Conservation (phyloP, 2,329 filamentous ascomycete species). For the Cercospora zeina region DNA sequence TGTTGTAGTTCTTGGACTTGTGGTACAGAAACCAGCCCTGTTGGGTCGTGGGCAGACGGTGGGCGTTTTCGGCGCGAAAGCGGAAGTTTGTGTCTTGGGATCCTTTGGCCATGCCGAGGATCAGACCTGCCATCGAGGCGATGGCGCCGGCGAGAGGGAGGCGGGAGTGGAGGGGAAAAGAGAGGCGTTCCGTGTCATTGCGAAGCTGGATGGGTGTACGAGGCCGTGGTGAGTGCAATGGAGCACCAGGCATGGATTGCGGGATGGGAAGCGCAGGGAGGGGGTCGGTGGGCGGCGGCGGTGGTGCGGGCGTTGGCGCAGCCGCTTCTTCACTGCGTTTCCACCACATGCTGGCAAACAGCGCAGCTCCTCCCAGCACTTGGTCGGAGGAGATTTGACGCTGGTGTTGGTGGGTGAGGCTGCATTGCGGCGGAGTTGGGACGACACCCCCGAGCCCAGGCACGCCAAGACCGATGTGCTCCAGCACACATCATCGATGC, state of each 20-base stretch:
- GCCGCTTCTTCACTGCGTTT: conserved; percentile 2
- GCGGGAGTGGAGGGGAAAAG: conserved; percentile 38
- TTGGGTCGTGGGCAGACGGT: conserved; percentile 79
- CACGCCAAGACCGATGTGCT: not conserved
- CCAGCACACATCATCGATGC: no score
- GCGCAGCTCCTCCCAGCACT: conserved; percentile 7
- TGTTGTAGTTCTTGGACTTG: conserved; percentile 93
- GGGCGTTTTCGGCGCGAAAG: conserved; percentile 94
- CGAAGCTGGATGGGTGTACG: conserved; percentile 7
- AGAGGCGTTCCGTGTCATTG: conserved; percentile 36
- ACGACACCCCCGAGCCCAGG: not conserved
- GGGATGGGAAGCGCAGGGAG: conserved; percentile 5
- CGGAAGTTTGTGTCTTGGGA: conserved; percentile 59
- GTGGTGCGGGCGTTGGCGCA: not conserved
- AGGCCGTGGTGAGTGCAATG: not conserved
- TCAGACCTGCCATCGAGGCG: conserved; percentile 34
- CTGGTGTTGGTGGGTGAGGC: not conserved
- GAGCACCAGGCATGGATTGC: conserved; percentile 1
- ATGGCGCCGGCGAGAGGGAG: conserved; percentile 35
- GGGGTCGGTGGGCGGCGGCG: conserved; percentile 2
- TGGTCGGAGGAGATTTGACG: not conserved
- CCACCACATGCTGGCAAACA: conserved; percentile 8
- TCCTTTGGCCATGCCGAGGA: conserved; percentile 40
- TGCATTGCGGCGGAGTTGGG: conserved; percentile 11
- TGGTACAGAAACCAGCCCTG: conserved; percentile 98